Base-by-base conservation (phyloP, 306 rosid genomes). In the Vigna radiata region DNA sequence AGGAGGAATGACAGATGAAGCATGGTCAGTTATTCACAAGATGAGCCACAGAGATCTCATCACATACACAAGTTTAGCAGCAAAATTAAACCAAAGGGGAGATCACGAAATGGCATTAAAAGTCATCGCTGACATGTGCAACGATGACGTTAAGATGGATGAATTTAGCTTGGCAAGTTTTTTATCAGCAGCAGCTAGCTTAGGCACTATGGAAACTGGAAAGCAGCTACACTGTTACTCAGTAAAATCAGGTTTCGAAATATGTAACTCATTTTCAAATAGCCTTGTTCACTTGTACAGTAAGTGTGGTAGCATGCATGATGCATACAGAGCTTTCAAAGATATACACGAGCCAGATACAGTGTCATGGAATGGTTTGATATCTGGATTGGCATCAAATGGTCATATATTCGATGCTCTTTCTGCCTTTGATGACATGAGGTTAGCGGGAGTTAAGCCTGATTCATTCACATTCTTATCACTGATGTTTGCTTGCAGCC, bases 391-490 rank as follows among this genome's bases (percentile, higher is more conserved):
- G 81, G 80, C 94, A 60, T 76, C 84, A 48, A 87, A 75, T 29
- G 91, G 88, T 31, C 73, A 70, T 15, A 65, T 82, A 74, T 83
- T 81, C 19, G 49, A 66, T 27, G 86, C 94, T 59, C 88, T 89
- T 39, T 81, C 94, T 29, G 64, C 92, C 81, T 91, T 89, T 19
- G 92, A 91, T 17, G 88, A 88, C 53, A 89, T 89, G 94, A 89
- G 88, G 81, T 72, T 91, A 82, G 82, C 82, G 2, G 90, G 88
- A 78, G 75, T 83, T 46, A 74, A 82, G 58, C 92, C 94, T 5
- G 88, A 88, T 82, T 82, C 84, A 7, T 43, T 89, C 75, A 87
- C 94, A 25, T 73, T 89, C 83, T 46, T 76, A 7, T 79, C 79
- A 1, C 85, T 91, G 44, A 86, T 89, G 65, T 86, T 72, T 75